Percentiles rank a stretch among this genome's conserved stretches.
Evolutionary conservation across 257 asterid genomes (phyloP).

Genomic region (Jacaranda copaia): DNA sequence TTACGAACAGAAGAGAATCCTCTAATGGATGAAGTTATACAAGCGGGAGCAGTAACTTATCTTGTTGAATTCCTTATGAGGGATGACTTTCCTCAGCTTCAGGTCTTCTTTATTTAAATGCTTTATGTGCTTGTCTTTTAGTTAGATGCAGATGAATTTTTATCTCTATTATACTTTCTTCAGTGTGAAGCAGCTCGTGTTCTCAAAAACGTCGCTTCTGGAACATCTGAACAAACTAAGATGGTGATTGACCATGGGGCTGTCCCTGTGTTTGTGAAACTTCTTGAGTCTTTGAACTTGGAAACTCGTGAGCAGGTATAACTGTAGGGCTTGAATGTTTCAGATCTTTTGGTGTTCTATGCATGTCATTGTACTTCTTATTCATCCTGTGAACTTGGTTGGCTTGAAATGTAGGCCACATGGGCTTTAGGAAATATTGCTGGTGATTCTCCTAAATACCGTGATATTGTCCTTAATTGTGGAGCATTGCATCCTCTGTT

Average conservation of each 20-base stretch:
- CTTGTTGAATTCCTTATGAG: constrained; percentile 35
- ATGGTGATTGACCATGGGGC: constrained; percentile 37
- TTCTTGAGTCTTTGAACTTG: constrained; percentile 36
- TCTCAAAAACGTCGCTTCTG: constrained; percentile 39
- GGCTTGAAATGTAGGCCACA: constrained; percentile 9
- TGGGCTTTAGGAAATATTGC: constrained; percentile 10
- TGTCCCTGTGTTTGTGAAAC: constrained; percentile 39
- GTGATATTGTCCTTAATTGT: constrained; percentile 22
- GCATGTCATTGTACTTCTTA: neutral
- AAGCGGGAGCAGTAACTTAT: constrained; percentile 40
- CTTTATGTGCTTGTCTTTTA: neutral
- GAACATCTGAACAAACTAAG: constrained; percentile 37
- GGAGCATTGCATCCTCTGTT: constrained; percentile 31
- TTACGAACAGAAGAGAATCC: constrained; percentile 33
- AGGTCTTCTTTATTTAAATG: constrained; percentile 9
- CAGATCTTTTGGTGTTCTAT: neutral
- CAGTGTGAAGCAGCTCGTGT: constrained; percentile 42
- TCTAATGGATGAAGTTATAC: constrained; percentile 37
- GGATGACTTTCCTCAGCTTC: constrained; percentile 24
- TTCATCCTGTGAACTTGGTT: neutral
- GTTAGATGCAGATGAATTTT: neutral
- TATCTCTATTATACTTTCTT: neutral
- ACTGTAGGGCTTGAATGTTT: neutral
- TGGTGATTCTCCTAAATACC: constrained; percentile 14
- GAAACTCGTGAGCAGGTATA: constrained; percentile 39